Evolutionary conservation across 305 asterid genomes (phyloP).

Genomic region (Plantago rigida): DNA sequence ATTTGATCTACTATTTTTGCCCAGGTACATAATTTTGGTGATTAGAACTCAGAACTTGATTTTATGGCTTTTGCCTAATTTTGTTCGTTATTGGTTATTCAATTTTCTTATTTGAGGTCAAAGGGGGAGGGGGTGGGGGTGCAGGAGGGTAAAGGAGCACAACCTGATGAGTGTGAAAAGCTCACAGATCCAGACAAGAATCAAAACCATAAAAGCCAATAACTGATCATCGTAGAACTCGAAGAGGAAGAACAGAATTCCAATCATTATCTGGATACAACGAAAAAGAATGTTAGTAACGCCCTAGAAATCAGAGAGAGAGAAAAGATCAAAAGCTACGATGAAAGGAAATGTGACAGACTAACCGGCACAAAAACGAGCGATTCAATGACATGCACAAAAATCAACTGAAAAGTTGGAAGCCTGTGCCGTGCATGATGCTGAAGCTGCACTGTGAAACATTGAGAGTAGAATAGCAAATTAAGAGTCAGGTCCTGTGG

Average conservation of each 20-base stretch:
- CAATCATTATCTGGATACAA: constrained; percentile 83
- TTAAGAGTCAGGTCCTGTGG: constrained; percentile 15
- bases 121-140: constrained; percentile 11
- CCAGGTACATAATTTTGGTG: too few species aligned
- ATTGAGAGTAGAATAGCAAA: constrained; percentile 17
- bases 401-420: constrained; percentile 96
- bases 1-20: constrained; percentile 11
- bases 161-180: constrained; percentile 95
- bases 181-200: constrained; percentile 97
- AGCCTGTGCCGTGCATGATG: constrained; percentile 98
- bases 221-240: constrained; percentile 98
- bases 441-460: constrained; percentile 87
- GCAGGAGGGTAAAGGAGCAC: constrained; percentile 30
- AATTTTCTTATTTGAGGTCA: not conserved
- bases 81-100: constrained; percentile 4
- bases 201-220: constrained; percentile 92
- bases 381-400: constrained; percentile 95
- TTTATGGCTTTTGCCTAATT: not conserved
- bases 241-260: constrained; percentile 87
- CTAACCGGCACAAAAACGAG: constrained; percentile 97
- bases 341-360: constrained; percentile 17
- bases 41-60: not conserved
- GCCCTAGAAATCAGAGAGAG: constrained; percentile 11
- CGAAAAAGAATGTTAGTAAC: constrained; percentile 23
- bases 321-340: constrained; percentile 11